Percentiles rank a stretch among this genome's conserved stretches.
Evolutionary conservation across 352 stramenopile species (phyloP).

Genomic region (Phytophthora sp.): DNA sequence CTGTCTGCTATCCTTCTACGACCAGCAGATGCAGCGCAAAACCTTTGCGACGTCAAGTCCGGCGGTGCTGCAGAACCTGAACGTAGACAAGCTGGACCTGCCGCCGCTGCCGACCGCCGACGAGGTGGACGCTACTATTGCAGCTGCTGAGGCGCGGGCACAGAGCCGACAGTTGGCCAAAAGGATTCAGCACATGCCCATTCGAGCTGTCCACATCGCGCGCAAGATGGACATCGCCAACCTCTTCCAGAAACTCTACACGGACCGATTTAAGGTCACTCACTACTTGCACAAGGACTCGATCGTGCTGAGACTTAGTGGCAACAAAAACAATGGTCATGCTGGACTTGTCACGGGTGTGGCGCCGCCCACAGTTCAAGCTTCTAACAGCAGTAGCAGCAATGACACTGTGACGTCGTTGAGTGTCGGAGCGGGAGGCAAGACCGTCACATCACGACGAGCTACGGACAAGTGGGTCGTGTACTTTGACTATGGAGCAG

Average conservation of each 20-base stretch:
- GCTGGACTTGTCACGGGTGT: conserved; percentile 48
- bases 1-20: conserved; percentile 26
- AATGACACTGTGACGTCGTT: conserved; percentile 49
- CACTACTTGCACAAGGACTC: conserved; percentile 87
- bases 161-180: conserved; percentile 52
- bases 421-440: conserved; percentile 47
- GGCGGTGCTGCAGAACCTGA: conserved; percentile 18
- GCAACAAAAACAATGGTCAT: conserved; percentile 42
- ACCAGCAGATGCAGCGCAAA: conserved; percentile 16
- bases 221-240: conserved; percentile 87
- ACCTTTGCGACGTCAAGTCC: conserved; percentile 17
- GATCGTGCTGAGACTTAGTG: conserved; percentile 70
- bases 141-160: conserved; percentile 58
- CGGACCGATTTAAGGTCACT: conserved; percentile 80
- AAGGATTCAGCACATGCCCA: conserved; percentile 79
- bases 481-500: conserved; percentile 92
- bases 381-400: conserved; percentile 19
- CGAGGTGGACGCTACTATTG: conserved; percentile 76
- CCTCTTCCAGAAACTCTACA: conserved; percentile 90
- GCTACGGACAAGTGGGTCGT: conserved; percentile 93
- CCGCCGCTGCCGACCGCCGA: conserved; percentile 58
- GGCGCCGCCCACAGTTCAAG: conserved; percentile 23
- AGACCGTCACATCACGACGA: conserved; percentile 66
- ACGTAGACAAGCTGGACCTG: conserved; percentile 49
- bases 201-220: conserved; percentile 81